Conservation (phyloP, 2,329 filamentous ascomycete species). For the Apiospora phragmitis region DNA sequence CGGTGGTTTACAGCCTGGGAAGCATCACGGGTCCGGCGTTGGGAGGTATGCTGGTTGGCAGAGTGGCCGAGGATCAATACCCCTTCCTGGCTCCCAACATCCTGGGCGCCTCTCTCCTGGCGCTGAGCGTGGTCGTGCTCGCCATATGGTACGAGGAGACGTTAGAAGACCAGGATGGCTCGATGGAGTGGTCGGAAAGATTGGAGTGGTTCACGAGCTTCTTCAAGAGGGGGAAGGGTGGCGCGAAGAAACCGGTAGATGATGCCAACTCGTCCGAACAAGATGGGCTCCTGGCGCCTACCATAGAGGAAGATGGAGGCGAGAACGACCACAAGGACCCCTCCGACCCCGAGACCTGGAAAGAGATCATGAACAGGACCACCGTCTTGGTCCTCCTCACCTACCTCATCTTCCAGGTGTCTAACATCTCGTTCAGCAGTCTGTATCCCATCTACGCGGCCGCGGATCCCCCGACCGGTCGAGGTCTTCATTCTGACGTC, state of each 20-base stretch:
- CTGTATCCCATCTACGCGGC: constrained; percentile 93
- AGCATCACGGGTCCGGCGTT: constrained; percentile 90
- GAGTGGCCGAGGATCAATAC: constrained; percentile 59
- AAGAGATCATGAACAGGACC: constrained; percentile 72
- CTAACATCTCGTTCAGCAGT: constrained; percentile 93
- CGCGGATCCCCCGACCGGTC: constrained; percentile 72
- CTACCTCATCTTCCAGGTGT: constrained; percentile 90
- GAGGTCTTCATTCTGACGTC: constrained; percentile 71
- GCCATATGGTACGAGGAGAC: constrained; percentile 87
- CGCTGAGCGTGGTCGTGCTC: constrained; percentile 71
- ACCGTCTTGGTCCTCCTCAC: constrained; percentile 80
- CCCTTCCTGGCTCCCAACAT: constrained; percentile 88
- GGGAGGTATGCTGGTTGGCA: constrained; percentile 80
- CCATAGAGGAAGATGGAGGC: constrained; percentile 39
- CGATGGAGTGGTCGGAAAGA: constrained; percentile 32
- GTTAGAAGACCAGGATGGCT: constrained; percentile 50
- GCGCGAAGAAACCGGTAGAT: constrained; percentile 15
- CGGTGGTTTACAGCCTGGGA: constrained; percentile 93
- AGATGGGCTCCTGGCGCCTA: constrained; percentile 24
- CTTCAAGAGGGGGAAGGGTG: constrained; percentile 17
- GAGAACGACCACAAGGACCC: constrained; percentile 43
- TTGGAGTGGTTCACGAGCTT: constrained; percentile 33
- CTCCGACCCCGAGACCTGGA: constrained; percentile 50
- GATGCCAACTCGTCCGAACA: constrained; percentile 15
- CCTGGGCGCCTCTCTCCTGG: constrained; percentile 70